Evolutionary conservation across 164 flowering plant genomes (phyloP), one percentile per base, ranked within the genome.

Genomic region (Dillenia turbinata): DNA sequence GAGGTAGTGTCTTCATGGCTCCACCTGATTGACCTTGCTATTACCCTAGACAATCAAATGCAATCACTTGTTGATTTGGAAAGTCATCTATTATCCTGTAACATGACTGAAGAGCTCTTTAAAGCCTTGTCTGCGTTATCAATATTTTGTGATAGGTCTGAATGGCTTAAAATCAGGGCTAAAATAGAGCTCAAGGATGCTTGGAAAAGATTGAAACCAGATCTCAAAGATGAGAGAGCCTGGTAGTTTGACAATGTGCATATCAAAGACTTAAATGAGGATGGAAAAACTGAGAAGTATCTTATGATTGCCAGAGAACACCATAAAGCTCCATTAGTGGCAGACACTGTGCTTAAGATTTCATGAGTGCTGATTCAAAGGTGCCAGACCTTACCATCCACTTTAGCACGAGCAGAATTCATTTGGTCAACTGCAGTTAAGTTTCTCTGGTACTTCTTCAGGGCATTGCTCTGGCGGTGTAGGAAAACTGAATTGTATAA

Each of bases 81-180:
- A 59, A 66, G 69, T 57, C 19, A 56, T 43, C 54, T 57, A 61
- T 62, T 69, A 50, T 24, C 44, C 16, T 45, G 54, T 5, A 77
- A 33, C 40, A 33, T 62, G 12, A 44, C 70, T 51, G 67, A 61
- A 56, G 79, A 64, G 26, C 43, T 57, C 56, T 62, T 76, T 10
- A 56, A 66, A 45, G 70, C 72, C 19, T 53, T 75, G 51, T 82
- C 90, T 14, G 71, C 71, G 24, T 40, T 84, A 52, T 69, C 73
- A 0, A 57, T 84, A 60, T 81, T 86, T 65, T 75, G 73, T 69
- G 79, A 78, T 59, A 76, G 66, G 53, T 77, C 76, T 17, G 81
- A 76, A n/a, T 88, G 86, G 91, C 79, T 84, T 40, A 74, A 69
- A 47, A 68, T 81, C 48, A 86, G 91, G 95, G 85, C 84, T 13